Evolutionary conservation across 2,329 filamentous ascomycete genomes (phyloP).

Genomic region (Ophiostoma sp.): DNA sequence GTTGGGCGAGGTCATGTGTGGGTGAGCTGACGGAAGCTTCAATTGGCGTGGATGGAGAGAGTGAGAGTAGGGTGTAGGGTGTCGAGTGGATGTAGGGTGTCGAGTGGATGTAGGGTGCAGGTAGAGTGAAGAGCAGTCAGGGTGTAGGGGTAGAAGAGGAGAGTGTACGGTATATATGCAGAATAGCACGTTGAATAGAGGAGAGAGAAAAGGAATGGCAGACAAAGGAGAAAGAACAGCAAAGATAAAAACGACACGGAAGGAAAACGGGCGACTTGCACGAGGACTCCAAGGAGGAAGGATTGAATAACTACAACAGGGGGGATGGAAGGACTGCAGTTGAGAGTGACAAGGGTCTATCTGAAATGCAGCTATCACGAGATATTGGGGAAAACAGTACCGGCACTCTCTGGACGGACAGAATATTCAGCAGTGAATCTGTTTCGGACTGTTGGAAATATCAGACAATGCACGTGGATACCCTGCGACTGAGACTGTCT

Average conservation of each 20-base stretch:
- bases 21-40: neutral
- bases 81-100: no score
- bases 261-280: neutral
- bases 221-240: neutral
- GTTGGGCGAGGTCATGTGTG: neutral
- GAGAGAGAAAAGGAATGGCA: neutral
- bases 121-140: no score
- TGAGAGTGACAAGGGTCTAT: no score
- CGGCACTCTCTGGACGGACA: neutral
- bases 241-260: neutral
- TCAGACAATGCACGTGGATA: neutral
- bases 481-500: constrained; percentile 1
- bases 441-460: neutral
- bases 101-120: no score
- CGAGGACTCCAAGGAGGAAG: no score
- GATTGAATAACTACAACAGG: no score
- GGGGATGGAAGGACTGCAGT: no score
- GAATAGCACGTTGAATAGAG: neutral
- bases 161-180: neutral
- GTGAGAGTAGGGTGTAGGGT: neutral
- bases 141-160: neutral
- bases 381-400: neutral
- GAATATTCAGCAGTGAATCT: neutral
- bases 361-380: no score
- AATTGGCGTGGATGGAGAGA: neutral